These are phyloP conservation scores for Arachis monticola DNA, from an alignment of 331 rosid genomes.

Conservation along the genomic window DNA sequence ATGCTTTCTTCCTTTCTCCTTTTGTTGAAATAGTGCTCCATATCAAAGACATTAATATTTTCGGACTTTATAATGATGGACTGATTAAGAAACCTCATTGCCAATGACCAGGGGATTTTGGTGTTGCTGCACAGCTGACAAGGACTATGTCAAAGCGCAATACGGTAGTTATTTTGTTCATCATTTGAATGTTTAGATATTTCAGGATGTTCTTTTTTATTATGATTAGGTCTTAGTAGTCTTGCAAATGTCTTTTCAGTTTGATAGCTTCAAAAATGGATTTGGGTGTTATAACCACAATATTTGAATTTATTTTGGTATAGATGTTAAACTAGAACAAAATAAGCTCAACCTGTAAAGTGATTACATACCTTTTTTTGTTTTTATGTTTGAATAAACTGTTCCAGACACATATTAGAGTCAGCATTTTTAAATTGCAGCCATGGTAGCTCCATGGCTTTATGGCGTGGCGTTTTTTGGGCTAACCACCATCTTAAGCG, in stretches of 20 bases:
- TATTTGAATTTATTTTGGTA: conserved; percentile 17
- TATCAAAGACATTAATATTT: conserved; percentile 28
- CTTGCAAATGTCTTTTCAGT: conserved; percentile 1
- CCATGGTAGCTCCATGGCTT: too few relatives aligned
- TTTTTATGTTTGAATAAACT: conserved; percentile 22
- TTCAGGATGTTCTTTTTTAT: neutral
- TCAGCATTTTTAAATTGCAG: too few relatives aligned
- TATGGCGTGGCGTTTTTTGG: too few relatives aligned
- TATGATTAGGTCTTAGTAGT: neutral
- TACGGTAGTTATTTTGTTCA: conserved; percentile 61
- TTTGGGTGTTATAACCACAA: conserved; percentile 1
- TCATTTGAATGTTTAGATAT: conserved; percentile 16
- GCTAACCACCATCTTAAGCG: too few relatives aligned
- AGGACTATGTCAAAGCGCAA: conserved; percentile 99
- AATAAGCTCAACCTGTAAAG: conserved; percentile 19
- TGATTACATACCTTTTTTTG: conserved; percentile 2
- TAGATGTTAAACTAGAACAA: conserved; percentile 23
- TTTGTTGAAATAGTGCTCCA: conserved; percentile 31
- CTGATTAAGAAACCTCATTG: conserved; percentile 38
- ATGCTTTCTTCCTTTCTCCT: conserved; percentile 23
- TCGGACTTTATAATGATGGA: conserved; percentile 14
- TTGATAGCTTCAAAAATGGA: neutral
- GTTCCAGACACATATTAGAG: conserved; percentile 7
- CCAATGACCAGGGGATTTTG: conserved; percentile 88
- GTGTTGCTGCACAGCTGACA: conserved; percentile 98